Conservation (phyloP, 1,284 basidiomycete species). For the Microbotryomycetes sp. region DNA sequence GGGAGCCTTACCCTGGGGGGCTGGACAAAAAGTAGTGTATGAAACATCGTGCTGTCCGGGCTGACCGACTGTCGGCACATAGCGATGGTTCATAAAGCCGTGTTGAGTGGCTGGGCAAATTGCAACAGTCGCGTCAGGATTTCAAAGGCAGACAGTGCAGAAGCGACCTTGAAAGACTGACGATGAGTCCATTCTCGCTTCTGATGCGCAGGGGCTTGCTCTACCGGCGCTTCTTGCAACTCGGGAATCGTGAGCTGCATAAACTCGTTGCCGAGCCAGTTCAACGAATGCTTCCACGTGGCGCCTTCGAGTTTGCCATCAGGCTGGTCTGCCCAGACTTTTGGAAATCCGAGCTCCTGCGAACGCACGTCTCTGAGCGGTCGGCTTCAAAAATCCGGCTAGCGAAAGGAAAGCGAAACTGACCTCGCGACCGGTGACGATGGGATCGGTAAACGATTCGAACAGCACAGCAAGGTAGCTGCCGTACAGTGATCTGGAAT, state of each 20-base stretch:
- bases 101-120: conserved; percentile 22
- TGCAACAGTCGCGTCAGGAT: background rate
- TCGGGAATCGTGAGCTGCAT: conserved; percentile 27
- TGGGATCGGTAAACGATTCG: conserved; percentile 36
- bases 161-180: background rate
- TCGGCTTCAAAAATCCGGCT: too few relatives aligned
- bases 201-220: conserved; percentile 1
- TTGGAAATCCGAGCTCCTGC: conserved; percentile 20
- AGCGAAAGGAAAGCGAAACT: too few relatives aligned
- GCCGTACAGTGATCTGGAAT: conserved; percentile 17
- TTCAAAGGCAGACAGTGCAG: background rate
- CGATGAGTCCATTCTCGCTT: conserved; percentile 23
- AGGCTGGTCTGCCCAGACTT: conserved; percentile 29
- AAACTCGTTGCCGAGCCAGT: conserved; percentile 35
- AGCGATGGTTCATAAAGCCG: conserved; percentile 35
- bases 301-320: conserved; percentile 16
- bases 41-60: conserved; percentile 35
- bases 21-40: conserved; percentile 32
- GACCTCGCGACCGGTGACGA: conserved; percentile 32
- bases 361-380: background rate
- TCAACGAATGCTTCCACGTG: conserved; percentile 17
- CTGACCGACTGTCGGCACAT: conserved; percentile 33
- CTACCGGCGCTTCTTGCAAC: background rate
- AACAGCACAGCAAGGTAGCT: conserved; percentile 34
- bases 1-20: conserved; percentile 12